Evolutionary conservation across 352 stramenopile species (phyloP).

Genomic region (Peronosclerospora sorghi): DNA sequence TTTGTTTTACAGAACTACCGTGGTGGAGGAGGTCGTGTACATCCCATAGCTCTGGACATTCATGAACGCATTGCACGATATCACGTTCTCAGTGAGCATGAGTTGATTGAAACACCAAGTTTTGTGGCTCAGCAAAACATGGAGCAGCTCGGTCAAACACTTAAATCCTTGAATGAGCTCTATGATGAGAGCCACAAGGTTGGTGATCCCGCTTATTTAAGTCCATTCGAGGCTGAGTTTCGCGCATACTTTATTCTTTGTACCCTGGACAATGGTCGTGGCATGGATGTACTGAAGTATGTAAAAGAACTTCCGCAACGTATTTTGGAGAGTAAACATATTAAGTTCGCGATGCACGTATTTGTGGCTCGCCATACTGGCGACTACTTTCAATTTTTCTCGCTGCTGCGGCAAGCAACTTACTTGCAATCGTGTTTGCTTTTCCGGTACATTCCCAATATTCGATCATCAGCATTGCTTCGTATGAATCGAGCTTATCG

Average conservation of each 20-base stretch:
- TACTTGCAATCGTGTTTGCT: conserved; percentile 78
- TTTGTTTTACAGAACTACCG: conserved; percentile 96
- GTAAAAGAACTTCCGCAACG: conserved; percentile 54
- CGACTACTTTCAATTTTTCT: conserved; percentile 81
- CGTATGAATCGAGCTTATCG: conserved; percentile 73
- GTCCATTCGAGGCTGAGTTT: conserved; percentile 79
- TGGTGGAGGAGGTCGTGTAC: conserved; percentile 83
- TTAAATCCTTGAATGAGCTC: conserved; percentile 81
- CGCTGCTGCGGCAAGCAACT: conserved; percentile 53
- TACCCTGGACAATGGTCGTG: conserved; percentile 73
- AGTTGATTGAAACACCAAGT: conserved; percentile 75
- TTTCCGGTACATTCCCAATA: conserved; percentile 70
- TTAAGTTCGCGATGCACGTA: conserved; percentile 81
- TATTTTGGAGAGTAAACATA: conserved; percentile 53
- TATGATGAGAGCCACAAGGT: conserved; percentile 78
- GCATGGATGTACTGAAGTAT: conserved; percentile 80
- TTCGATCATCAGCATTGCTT: conserved; percentile 59
- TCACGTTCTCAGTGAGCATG: conserved; percentile 91
- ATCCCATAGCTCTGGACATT: conserved; percentile 87
- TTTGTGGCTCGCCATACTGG: conserved; percentile 80
- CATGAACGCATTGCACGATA: conserved; percentile 93
- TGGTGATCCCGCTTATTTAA: conserved; percentile 41
- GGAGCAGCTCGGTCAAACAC: conserved; percentile 80
- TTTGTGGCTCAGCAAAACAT: conserved; percentile 86
- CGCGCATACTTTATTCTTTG: conserved; percentile 81